Percentiles rank a stretch among this genome's conserved stretches.
phyloP scores from a whole-genome alignment of 495 filamentous ascomycete genomes.

The Lasiosphaeriaceae sp. region DNA sequence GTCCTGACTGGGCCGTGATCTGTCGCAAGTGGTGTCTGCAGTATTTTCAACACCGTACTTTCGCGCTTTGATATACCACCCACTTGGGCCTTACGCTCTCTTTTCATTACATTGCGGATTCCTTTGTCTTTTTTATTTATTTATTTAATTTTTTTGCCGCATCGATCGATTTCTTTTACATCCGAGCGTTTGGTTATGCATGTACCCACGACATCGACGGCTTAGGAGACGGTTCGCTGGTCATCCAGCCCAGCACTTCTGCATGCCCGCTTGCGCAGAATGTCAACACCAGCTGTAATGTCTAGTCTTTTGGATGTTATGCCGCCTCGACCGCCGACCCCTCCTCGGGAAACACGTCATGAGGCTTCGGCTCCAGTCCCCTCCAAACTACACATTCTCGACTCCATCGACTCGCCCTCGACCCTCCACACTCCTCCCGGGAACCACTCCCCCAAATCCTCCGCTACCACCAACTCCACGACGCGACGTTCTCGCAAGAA shows the following conservation, averaged over 20 bases:
- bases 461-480: slow-evolving; percentile 61
- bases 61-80: background rate
- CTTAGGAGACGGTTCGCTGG: slow-evolving; percentile 16
- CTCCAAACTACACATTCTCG: slow-evolving; percentile 14
- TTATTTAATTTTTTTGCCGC: background rate
- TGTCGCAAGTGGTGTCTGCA: background rate
- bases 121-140: background rate
- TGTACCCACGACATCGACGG: slow-evolving; percentile 5
- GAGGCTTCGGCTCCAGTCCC: slow-evolving; percentile 23
- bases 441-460: slow-evolving; percentile 40
- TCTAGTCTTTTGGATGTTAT: slow-evolving; percentile 42
- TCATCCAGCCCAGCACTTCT: background rate
- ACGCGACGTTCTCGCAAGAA: slow-evolving; percentile 55
- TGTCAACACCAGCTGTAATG: slow-evolving; percentile 42
- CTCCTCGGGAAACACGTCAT: slow-evolving; percentile 47
- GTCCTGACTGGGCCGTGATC: background rate
- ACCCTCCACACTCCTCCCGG: slow-evolving; percentile 48
- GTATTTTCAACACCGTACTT: background rate
- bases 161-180: background rate
- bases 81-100: background rate
- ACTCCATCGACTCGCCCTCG: slow-evolving; percentile 29
- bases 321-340: slow-evolving; percentile 51
- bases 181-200: background rate
- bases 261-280: slow-evolving; percentile 33
- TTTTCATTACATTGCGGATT: background rate